These are phyloP conservation scores for Parietaria judaica DNA, from an alignment of 306 rosid genomes.

Conservation along the genomic window DNA sequence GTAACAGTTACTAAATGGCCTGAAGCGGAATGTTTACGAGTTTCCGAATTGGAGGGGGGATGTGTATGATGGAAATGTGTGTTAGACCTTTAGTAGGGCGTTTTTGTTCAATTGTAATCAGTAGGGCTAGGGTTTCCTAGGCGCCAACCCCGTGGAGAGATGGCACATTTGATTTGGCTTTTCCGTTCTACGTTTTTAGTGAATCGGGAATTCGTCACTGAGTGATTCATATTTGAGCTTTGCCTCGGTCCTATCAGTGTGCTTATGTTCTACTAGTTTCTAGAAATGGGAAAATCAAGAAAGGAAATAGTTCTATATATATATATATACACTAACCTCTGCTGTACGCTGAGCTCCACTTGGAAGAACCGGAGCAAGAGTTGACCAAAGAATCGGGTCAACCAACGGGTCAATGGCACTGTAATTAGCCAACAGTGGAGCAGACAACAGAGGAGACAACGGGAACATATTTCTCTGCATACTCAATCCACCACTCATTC, in stretches of 20 bases:
- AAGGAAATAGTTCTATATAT: neutral
- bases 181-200: no score
- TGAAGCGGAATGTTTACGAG: no score
- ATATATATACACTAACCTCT: constrained; percentile 57
- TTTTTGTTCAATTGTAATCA: no score
- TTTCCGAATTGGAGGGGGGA: no score
- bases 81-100: no score
- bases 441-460: constrained; percentile 64
- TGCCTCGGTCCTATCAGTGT: no score
- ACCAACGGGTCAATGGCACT: constrained; percentile 64
- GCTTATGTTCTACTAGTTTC: neutral
- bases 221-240: no score
- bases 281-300: neutral
- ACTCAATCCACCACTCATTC: constrained; percentile 63
- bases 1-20: neutral
- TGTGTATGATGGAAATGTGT: no score
- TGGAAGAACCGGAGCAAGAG: constrained; percentile 77
- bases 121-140: no score
- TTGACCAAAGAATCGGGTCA: constrained; percentile 85
- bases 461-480: constrained; percentile 81
- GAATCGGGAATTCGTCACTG: no score
- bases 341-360: constrained; percentile 51
- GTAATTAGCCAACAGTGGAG: constrained; percentile 78
- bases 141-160: no score
- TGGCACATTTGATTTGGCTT: no score